phyloP scores from a whole-genome alignment of 2,329 filamentous ascomycete genomes.

The Alternaria alternata region DNA sequence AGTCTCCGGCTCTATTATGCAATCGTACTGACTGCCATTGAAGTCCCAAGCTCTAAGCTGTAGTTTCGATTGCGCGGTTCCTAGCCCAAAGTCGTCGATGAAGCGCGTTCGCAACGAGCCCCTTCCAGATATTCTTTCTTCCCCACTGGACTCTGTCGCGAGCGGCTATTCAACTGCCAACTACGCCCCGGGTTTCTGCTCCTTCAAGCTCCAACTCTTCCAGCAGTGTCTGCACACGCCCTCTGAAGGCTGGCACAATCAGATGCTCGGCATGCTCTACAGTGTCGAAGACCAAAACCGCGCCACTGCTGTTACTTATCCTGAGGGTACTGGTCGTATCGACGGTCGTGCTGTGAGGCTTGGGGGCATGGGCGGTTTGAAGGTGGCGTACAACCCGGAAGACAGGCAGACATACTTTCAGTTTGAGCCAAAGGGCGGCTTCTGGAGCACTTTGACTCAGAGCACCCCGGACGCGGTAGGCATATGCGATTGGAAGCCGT shows the following conservation, averaged over 20 bases:
- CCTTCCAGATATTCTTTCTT: background rate
- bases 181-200: slow-evolving; percentile 6
- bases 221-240: slow-evolving; percentile 11
- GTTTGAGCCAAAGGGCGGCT: slow-evolving; percentile 4
- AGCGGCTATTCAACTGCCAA: background rate
- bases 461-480: background rate
- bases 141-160: background rate
- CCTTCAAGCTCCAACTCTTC: slow-evolving; percentile 11
- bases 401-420: slow-evolving; percentile 4
- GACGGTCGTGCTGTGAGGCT: background rate
- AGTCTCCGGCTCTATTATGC: background rate
- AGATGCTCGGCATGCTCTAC: slow-evolving; percentile 10
- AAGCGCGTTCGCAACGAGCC: background rate
- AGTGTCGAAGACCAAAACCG: slow-evolving; percentile 9
- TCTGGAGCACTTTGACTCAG: slow-evolving; percentile 1
- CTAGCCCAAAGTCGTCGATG: background rate
- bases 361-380: slow-evolving; percentile 1
- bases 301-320: background rate
- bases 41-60: slow-evolving; percentile 2
- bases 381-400: background rate
- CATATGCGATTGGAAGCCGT: background rate
- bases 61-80: background rate
- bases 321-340: slow-evolving; percentile 7
- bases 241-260: slow-evolving; percentile 5
- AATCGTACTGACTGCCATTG: background rate